These are phyloP conservation scores for Geum urbanum DNA, from an alignment of 306 rosid species.

Conservation along the genomic window DNA sequence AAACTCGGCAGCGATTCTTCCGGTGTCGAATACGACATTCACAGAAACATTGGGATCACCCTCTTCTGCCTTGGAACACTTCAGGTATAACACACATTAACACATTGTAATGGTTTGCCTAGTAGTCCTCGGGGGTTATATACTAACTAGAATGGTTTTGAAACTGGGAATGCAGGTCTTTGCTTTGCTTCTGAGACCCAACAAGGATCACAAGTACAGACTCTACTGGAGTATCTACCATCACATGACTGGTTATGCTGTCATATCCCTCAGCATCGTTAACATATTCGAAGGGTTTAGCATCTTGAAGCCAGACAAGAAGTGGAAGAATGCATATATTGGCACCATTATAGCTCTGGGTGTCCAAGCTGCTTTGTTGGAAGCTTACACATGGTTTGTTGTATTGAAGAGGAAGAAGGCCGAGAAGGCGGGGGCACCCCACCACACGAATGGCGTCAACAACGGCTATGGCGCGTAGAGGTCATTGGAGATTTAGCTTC, in stretches of 20 bases:
- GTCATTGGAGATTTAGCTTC: slow-evolving; percentile 17
- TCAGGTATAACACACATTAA: slow-evolving; percentile 49
- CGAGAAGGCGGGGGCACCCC: slow-evolving; percentile 30
- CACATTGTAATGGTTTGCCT: not conserved
- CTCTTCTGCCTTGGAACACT: slow-evolving; percentile 85
- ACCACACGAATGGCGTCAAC: slow-evolving; percentile 37
- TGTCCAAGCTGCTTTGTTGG: slow-evolving; percentile 55
- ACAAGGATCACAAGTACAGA: slow-evolving; percentile 80
- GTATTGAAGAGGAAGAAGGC: slow-evolving; percentile 48
- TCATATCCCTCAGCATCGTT: slow-evolving; percentile 57
- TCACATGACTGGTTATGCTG: slow-evolving; percentile 52
- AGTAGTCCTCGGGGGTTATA: not conserved
- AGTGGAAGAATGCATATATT: slow-evolving; percentile 65
- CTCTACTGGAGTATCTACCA: slow-evolving; percentile 78
- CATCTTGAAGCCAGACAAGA: slow-evolving; percentile 52
- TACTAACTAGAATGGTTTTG: slow-evolving; percentile 21
- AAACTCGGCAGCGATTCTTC: slow-evolving; percentile 70
- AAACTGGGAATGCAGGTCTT: slow-evolving; percentile 50
- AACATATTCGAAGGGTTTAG: slow-evolving; percentile 68
- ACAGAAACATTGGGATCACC: slow-evolving; percentile 61
- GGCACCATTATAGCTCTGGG: slow-evolving; percentile 64
- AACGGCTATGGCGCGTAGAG: slow-evolving; percentile 47
- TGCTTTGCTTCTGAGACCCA: slow-evolving; percentile 90
- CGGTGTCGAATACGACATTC: slow-evolving; percentile 34
- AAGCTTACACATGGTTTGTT: slow-evolving; percentile 58